Evolutionary conservation across 1,284 basidiomycete genomes (phyloP).

Genomic region (Austroboletus rostrupii): DNA sequence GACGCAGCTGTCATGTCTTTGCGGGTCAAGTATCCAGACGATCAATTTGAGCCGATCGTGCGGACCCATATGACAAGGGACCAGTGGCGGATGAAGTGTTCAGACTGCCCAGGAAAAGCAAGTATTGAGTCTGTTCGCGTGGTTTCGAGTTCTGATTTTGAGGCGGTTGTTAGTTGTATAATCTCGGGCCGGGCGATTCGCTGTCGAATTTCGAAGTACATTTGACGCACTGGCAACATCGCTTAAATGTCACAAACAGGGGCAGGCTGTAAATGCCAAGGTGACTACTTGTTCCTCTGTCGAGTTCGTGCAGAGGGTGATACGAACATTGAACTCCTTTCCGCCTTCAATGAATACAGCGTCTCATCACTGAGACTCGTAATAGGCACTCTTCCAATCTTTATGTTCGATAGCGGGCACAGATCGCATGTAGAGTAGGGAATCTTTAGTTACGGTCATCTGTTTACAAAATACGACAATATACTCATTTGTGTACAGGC

Average conservation of each 20-base stretch:
- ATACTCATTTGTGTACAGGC: too few relatives aligned
- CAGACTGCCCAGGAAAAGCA: constrained; percentile 96
- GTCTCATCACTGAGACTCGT: too few relatives aligned
- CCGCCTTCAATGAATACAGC: too few relatives aligned
- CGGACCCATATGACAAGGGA: constrained; percentile 46
- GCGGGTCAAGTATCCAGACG: constrained; percentile 74
- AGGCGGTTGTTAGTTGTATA: constrained; percentile 66
- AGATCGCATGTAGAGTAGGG: too few relatives aligned
- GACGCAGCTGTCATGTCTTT: constrained; percentile 58
- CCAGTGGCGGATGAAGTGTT: constrained; percentile 89
- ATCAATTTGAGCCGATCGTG: constrained; percentile 75
- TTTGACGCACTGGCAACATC: constrained; percentile 73
- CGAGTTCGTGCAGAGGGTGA: too few relatives aligned
- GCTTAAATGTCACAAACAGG: constrained; percentile 50
- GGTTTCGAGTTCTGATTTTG: not conserved
- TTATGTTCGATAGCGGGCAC: too few relatives aligned
- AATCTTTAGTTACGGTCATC: too few relatives aligned
- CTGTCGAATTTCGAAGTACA: constrained; percentile 93
- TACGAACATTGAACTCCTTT: too few relatives aligned
- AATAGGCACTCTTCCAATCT: too few relatives aligned
- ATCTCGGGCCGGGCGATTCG: constrained; percentile 86
- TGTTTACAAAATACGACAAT: too few relatives aligned
- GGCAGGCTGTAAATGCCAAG: constrained; percentile 3
- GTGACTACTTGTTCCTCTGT: too few relatives aligned
- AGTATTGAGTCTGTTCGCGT: constrained; percentile 39